phyloP scores from a whole-genome alignment of 176 grass and related monocot genomes.

The Eremochloa ophiuroides region DNA sequence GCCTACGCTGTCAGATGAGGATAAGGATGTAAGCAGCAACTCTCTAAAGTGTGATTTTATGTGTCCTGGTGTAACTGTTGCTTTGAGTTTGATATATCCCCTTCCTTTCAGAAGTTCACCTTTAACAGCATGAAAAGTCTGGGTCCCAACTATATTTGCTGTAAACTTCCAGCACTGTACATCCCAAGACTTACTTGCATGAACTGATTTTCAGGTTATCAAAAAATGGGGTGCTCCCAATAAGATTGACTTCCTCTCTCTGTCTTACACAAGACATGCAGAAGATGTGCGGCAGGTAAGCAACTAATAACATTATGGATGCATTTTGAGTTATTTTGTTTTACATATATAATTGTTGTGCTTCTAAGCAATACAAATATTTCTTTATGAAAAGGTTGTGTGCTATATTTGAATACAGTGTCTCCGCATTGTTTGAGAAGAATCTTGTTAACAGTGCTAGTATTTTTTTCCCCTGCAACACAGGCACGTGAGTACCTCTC shows the following conservation, averaged over 20 bases:
- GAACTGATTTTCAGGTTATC: slow-evolving; percentile 64
- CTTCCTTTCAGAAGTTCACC: not conserved
- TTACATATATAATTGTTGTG: too few species aligned
- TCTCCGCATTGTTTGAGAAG: not conserved
- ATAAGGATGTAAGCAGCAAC: slow-evolving; percentile 60
- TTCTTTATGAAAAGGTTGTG: slow-evolving; percentile 4
- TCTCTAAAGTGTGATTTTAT: not conserved
- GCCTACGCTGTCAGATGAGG: slow-evolving; percentile 78
- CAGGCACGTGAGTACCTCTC: slow-evolving; percentile 87
- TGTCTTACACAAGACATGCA: slow-evolving; percentile 95
- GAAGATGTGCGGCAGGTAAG: slow-evolving; percentile 90
- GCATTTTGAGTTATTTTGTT: too few species aligned
- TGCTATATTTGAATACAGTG: not conserved
- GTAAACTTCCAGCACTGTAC: not conserved
- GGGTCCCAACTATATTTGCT: not conserved
- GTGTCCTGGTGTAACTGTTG: not conserved
- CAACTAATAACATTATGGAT: not conserved
- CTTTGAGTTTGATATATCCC: not conserved
- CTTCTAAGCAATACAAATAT: not conserved
- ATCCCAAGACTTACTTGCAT: not conserved
- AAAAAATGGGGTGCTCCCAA: slow-evolving; percentile 89
- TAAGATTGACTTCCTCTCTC: slow-evolving; percentile 97
- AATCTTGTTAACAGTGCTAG: not conserved
- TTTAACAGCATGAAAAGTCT: not conserved
- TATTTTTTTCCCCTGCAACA: slow-evolving; percentile 13